Conservation (phyloP, 495 filamentous ascomycete genomes). For the Talaromyces thailandensis region DNA sequence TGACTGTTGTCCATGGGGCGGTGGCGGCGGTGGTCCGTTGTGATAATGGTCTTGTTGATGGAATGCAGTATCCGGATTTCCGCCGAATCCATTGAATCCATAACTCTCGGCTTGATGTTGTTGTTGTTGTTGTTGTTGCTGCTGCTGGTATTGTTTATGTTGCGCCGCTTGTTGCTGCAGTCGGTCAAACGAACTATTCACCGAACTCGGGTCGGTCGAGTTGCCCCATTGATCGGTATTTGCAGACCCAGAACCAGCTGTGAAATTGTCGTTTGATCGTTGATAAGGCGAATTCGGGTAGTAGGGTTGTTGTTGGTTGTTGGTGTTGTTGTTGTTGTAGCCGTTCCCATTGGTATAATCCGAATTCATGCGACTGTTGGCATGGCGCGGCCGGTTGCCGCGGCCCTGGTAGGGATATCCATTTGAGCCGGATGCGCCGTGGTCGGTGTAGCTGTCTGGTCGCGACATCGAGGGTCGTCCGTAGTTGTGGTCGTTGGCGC, state of each 20-base stretch:
- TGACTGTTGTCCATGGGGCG: background rate
- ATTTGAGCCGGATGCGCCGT: conserved; percentile 28
- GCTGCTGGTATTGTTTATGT: conserved; percentile 20
- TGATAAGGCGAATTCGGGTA: conserved; percentile 64
- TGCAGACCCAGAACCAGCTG: conserved; percentile 59
- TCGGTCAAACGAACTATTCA: conserved; percentile 83
- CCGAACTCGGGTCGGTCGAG: conserved; percentile 79
- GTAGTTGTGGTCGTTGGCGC: conserved; percentile 10
- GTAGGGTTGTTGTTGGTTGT: conserved; percentile 22
- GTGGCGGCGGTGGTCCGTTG: conserved; percentile 35
- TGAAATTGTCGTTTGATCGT: conserved; percentile 73
- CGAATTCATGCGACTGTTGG: conserved; percentile 41
- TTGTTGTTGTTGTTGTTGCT: conserved; percentile 21
- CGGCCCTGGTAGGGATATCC: conserved; percentile 23
- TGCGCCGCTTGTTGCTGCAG: conserved; percentile 43
- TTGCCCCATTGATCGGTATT: conserved; percentile 64
- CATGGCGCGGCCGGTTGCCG: conserved; percentile 22
- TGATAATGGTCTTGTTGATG: conserved; percentile 22
- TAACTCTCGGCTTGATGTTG: conserved; percentile 42
- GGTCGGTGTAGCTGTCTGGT: conserved; percentile 49
- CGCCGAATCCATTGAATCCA: conserved; percentile 43
- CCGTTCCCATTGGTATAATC: conserved; percentile 30
- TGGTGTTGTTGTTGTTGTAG: conserved; percentile 19
- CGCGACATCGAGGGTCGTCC: conserved; percentile 22
- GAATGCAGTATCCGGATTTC: conserved; percentile 18